Evolutionary conservation across 352 stramenopile species (phyloP).

Genomic region (Albugo laibachii): DNA sequence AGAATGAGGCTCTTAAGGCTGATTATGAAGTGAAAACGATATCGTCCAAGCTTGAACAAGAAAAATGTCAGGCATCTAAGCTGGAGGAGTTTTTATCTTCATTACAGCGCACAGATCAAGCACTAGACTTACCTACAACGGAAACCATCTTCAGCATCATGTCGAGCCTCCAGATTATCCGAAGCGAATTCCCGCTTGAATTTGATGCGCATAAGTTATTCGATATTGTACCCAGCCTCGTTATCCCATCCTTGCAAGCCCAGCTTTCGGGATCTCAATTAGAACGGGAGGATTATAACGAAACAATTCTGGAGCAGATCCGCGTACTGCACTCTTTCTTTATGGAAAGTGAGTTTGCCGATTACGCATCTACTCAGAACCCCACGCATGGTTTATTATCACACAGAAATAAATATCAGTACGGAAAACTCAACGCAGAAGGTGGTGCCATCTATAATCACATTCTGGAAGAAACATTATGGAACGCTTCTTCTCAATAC

Average conservation of each 20-base stretch:
- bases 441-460: slow-evolving; percentile 32
- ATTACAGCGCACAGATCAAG: too few species aligned
- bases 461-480: slow-evolving; percentile 54
- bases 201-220: slow-evolving; percentile 60
- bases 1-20: slow-evolving; percentile 6
- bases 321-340: slow-evolving; percentile 38
- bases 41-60: too few species aligned
- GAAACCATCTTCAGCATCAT: slow-evolving; percentile 15
- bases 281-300: slow-evolving; percentile 11
- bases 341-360: slow-evolving; percentile 10
- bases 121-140: not conserved
- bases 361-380: not conserved
- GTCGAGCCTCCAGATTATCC: slow-evolving; percentile 18
- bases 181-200: slow-evolving; percentile 25
- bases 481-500: slow-evolving; percentile 39
- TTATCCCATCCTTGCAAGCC: slow-evolving; percentile 30
- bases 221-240: slow-evolving; percentile 46
- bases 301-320: slow-evolving; percentile 22
- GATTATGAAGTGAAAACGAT: too few species aligned
- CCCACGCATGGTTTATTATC: too few species aligned
- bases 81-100: too few species aligned
- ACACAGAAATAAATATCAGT: too few species aligned
- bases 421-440: too few species aligned
- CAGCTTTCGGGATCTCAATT: slow-evolving; percentile 22
- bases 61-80: too few species aligned